Conservation (phyloP, 2,329 filamentous ascomycete genomes). For the Stachybotrys chlorohalonatus region DNA sequence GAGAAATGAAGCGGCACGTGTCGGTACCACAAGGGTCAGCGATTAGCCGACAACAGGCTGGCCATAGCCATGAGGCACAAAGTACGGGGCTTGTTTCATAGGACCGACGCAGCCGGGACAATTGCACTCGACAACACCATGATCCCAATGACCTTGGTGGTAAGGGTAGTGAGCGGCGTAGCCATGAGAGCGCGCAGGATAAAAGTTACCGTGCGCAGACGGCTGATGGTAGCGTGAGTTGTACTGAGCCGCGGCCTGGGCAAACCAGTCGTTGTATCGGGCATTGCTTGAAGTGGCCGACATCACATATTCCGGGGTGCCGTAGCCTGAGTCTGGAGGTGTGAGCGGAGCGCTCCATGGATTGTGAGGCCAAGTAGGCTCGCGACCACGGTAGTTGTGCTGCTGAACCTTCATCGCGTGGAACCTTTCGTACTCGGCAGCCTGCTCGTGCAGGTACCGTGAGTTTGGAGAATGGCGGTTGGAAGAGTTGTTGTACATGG, state of each 20-base stretch:
- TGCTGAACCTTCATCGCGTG: conserved; percentile 34
- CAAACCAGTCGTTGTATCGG: conserved; percentile 51
- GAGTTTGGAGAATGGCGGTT: conserved; percentile 27
- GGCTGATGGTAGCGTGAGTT: conserved; percentile 35
- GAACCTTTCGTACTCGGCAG: conserved; percentile 42
- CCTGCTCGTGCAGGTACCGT: conserved; percentile 45
- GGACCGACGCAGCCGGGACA: conserved; percentile 36
- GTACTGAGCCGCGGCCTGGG: conserved; percentile 32
- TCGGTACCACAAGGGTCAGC: conserved; percentile 4
- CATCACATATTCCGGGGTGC: conserved; percentile 49
- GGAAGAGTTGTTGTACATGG: conserved; percentile 27
- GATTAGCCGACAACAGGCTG: conserved; percentile 46
- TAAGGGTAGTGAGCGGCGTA: conserved; percentile 38
- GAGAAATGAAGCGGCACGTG: conserved; percentile 6
- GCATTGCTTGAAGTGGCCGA: conserved; percentile 45
- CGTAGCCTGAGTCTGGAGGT: conserved; percentile 52
- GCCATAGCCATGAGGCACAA: conserved; percentile 37
- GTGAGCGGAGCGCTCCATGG: conserved; percentile 43
- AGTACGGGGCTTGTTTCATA: conserved; percentile 38
- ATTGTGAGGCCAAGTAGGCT: conserved; percentile 35
- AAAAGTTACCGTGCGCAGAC: conserved; percentile 29
- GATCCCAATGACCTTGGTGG: conserved; percentile 40
- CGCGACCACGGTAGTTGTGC: conserved; percentile 32
- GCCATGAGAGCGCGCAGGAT: conserved; percentile 28
- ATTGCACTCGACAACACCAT: conserved; percentile 38